Evolutionary conservation across 2,329 filamentous ascomycete genomes (phyloP), one percentile per base, ranked within the genome.

Genomic region (Calonectria ilicicola): DNA sequence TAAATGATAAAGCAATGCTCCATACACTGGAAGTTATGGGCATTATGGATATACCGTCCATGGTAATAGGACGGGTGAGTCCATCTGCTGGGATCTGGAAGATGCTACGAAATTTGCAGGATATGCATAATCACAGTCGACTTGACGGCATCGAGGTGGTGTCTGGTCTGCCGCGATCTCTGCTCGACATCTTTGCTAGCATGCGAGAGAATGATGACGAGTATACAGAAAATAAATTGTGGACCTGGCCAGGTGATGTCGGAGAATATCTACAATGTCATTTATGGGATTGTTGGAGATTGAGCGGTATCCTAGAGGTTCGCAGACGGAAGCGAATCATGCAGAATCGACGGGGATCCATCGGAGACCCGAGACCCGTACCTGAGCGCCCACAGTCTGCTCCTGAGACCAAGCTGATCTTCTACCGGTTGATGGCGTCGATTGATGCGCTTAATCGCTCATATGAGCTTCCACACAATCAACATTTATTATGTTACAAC

Each of bases 231-330:
- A 53, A 15, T 1, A 65, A 69, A 17, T 46, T 79, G 1, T 79
- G 77, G 77, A 27, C 68, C 0, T 79, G 77, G 77, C 70, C 76
- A 0, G 77, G 77, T 0, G 74, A 79, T 2, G 12, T 79, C 26
- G 77, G 77, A 19, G 76, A 77, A 58, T 79, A 77, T 10, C 17
- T 78, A 0, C 77, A 78, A 10, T 65, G 67, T 9, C 76, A 79
- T 26, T 70, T 72, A 1, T 79, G 77, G 77, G 77, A 79, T 46
- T 75, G 76, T 27, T 79, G 77, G 77, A 58, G 74, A 6, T 44
- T 78, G 2, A 70, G 77, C 1, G 77, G 72, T 1, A 77, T 79
- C 3, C 67, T 79, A 1, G 76, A 79, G 17, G 47, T 79, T 1
- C 73, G 77, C 2, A 74, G 77, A 12, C 76, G 77, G 12, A 58